Base-by-base conservation (phyloP, 306 rosid genomes). In the Betula pendula region DNA sequence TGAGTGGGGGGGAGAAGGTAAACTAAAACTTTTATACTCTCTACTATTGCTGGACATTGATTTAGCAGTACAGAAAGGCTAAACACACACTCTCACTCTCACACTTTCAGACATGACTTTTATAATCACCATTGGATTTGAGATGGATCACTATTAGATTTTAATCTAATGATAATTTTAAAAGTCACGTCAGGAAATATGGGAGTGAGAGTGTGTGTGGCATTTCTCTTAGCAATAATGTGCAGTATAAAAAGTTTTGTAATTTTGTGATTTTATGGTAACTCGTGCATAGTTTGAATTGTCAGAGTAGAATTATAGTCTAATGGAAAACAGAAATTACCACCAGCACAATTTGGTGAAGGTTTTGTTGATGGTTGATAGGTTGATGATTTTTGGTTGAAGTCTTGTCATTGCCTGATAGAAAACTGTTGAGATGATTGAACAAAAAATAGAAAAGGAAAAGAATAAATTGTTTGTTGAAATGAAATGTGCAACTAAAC, bases 1-100 rank as follows among this genome's bases (percentile, higher is more conserved):
- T 95, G 80, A 95, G 98, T 80, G 98, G 97, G 80, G 98, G 98
- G 56, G 98, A 95, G 96, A 95, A 95, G 97, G 98, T 92, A 88
- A 72, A 62, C 77, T 72, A 71, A 35, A 58, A 17, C 53, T 58
- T 27, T 7, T 66, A 66, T 10, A n/a, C 0, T 19, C 24, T 65
- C 19, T 62, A 63, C 69, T 78, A 56, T 45, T 79, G 12, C 77
- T 70, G 65, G 66, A 59, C 70, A 77, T 51, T 56, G 42, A 73
- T 27, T 63, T 73, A n/a, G n/a, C n/a, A n/a, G n/a, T n/a, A n/a
- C n/a, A n/a, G n/a, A n/a, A n/a, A n/a, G n/a, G n/a, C n/a, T n/a
- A n/a, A n/a, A n/a, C n/a, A n/a, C n/a, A n/a, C n/a, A n/a, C n/a
- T n/a, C n/a, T n/a, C n/a, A n/a, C n/a, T n/a, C n/a, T n/a, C n/a